Conservation (phyloP, 2,329 filamentous ascomycete genomes). For the Fonsecaea erecta region DNA sequence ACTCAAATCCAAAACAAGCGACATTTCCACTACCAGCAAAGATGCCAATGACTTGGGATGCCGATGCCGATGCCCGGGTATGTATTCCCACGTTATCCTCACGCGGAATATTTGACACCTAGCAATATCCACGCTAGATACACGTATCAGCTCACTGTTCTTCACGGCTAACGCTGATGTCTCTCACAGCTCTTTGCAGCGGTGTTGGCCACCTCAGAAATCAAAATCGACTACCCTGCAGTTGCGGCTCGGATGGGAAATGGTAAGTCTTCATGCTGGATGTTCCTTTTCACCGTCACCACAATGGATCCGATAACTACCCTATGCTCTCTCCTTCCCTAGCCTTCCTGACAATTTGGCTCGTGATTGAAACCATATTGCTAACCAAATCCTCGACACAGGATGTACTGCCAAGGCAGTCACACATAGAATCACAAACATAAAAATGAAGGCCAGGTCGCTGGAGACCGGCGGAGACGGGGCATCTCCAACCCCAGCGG, state of each 20-base stretch:
- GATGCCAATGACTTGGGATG: constrained; percentile 32
- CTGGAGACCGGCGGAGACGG: neutral
- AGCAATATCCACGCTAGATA: neutral
- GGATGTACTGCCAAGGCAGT: constrained; percentile 28
- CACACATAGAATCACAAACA: constrained; percentile 13
- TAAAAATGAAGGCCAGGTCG: constrained; percentile 14
- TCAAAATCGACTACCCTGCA: neutral
- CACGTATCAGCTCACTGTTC: neutral
- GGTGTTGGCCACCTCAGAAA: neutral
- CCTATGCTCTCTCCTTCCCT: too few relatives aligned
- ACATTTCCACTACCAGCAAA: constrained; percentile 8
- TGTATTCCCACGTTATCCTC: neutral
- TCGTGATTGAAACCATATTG: neutral
- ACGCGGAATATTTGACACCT: neutral
- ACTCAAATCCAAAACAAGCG: neutral
- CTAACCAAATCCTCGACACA: constrained; percentile 1
- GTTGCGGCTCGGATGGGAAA: constrained; percentile 7
- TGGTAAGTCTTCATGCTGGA: constrained; percentile 5
- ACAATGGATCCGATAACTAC: neutral
- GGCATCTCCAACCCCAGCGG: neutral
- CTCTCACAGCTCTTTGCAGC: constrained; percentile 2
- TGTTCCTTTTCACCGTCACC: neutral
- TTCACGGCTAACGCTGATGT: neutral
- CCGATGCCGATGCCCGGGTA: constrained; percentile 30
- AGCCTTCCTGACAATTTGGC: too few relatives aligned